Percentiles rank a stretch among this genome's conserved stretches.
These are phyloP conservation scores for Colletotrichum tropicicola DNA, from an alignment of 2,329 filamentous ascomycete species.

Conservation along the genomic window DNA sequence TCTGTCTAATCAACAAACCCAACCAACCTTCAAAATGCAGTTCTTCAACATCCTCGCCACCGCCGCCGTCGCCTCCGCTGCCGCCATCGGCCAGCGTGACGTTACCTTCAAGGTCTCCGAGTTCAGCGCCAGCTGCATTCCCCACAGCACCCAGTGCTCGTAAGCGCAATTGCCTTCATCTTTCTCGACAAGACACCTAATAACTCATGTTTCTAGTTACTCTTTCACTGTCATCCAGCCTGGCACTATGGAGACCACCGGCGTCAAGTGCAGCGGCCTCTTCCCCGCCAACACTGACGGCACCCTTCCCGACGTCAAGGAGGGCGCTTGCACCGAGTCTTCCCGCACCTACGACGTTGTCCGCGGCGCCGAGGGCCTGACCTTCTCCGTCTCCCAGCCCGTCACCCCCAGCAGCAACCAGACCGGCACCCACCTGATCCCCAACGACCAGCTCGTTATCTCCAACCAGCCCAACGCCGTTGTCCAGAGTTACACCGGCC, in stretches of 20 bases:
- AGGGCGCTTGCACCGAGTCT: slow-evolving; percentile 38
- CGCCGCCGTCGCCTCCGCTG: slow-evolving; percentile 33
- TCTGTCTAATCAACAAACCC: background rate
- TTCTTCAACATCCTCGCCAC: slow-evolving; percentile 34
- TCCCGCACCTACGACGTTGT: slow-evolving; percentile 39
- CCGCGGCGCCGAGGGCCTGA: slow-evolving; percentile 35
- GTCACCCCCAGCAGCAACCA: slow-evolving; percentile 36
- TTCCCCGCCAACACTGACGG: slow-evolving; percentile 32
- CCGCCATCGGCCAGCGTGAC: slow-evolving; percentile 33
- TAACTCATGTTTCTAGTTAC: background rate
- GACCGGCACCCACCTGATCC: slow-evolving; percentile 37
- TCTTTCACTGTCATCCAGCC: slow-evolving; percentile 24
- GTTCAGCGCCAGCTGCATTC: slow-evolving; percentile 39
- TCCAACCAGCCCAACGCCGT: slow-evolving; percentile 36
- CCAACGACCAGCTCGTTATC: slow-evolving; percentile 34
- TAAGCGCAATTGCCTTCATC: no score
- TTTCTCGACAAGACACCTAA: no score
- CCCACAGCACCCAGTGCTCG: slow-evolving; percentile 39
- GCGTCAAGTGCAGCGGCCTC: slow-evolving; percentile 35
- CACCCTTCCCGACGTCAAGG: slow-evolving; percentile 40
- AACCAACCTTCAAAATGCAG: slow-evolving; percentile 36
- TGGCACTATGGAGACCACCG: slow-evolving; percentile 37
- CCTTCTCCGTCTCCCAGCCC: slow-evolving; percentile 38
- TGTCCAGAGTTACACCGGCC: slow-evolving; percentile 40
- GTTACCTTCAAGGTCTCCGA: slow-evolving; percentile 37